A percentile compares a stretch with the other conserved stretches of the same genome.
Conservation (phyloP, 2,329 filamentous ascomycete genomes). For the Colletotrichum theobromicola region DNA sequence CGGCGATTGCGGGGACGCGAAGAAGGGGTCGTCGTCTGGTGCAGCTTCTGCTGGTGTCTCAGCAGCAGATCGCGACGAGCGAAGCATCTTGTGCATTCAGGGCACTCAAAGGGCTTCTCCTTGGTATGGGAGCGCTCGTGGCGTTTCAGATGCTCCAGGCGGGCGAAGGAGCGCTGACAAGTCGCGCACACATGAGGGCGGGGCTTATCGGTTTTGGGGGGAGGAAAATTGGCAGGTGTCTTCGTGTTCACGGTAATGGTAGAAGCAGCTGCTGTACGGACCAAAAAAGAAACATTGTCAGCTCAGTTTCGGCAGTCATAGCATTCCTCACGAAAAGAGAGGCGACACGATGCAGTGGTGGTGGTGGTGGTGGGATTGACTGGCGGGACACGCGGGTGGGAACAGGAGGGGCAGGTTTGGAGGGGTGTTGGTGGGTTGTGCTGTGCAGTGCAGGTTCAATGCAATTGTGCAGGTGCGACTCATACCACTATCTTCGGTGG, state of each 20-base stretch:
- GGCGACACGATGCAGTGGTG: constrained; percentile 6
- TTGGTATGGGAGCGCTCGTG: constrained; percentile 99
- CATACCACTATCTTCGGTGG: constrained; percentile 45
- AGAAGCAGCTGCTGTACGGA: constrained; percentile 41
- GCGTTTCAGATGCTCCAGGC: constrained; percentile 94
- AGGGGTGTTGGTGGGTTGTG: constrained; percentile 21
- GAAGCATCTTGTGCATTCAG: constrained; percentile 93
- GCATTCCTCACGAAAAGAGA: neutral
- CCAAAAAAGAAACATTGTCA: constrained; percentile 26
- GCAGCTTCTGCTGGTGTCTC: constrained; percentile 97
- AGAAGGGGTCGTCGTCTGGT: constrained; percentile 89
- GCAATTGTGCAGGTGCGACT: constrained; percentile 30
- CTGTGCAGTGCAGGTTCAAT: constrained; percentile 4
- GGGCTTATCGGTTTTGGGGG: constrained; percentile 96
- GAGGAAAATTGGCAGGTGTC: constrained; percentile 62
- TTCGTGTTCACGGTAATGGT: constrained; percentile 59
- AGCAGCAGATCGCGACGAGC: constrained; percentile 90
- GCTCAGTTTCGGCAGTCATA: constrained; percentile 23
- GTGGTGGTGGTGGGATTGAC: constrained; percentile 10
- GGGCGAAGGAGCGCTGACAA: constrained; percentile 90
- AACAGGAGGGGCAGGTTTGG: constrained; percentile 34
- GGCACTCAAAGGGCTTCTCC: constrained; percentile 98
- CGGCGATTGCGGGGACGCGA: constrained; percentile 86
- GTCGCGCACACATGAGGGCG: constrained; percentile 92
- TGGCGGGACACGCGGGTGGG: constrained; percentile 13